Evolutionary conservation across 768 basidiomycete genomes (phyloP).

Genomic region (Chalciporus piperatus): DNA sequence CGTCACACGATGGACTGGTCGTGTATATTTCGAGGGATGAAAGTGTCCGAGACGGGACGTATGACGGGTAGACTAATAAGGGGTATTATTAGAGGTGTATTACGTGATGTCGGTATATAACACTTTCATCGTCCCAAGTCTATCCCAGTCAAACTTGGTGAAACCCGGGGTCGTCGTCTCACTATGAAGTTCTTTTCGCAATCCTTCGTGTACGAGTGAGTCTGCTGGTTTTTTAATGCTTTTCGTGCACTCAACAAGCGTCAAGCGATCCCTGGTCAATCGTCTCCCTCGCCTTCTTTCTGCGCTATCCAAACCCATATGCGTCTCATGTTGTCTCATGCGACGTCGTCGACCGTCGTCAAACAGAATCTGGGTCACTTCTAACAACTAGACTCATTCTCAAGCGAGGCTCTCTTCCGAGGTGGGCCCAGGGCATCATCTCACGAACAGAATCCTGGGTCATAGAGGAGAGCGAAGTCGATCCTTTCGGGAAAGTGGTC

Average conservation of each 20-base stretch:
- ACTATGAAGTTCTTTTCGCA: conserved; percentile 54
- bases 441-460: conserved; percentile 91
- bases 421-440: conserved; percentile 85
- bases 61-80: too few species aligned
- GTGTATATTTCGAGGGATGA: conserved; percentile 45
- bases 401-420: conserved; percentile 86
- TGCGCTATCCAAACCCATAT: conserved; percentile 95
- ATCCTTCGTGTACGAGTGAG: conserved; percentile 57
- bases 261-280: conserved; percentile 89
- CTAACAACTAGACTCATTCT: conserved; percentile 88
- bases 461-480: conserved; percentile 91
- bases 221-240: conserved; percentile 8
- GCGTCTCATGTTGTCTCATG: conserved; percentile 92
- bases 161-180: conserved; percentile 40
- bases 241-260: conserved; percentile 10
- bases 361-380: conserved; percentile 71
- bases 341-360: conserved; percentile 86
- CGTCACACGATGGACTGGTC: conserved; percentile 72
- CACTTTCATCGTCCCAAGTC: too few species aligned
- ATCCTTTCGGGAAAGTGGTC: conserved; percentile 75
- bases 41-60: conserved; percentile 51
- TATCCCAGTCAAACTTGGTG: too few species aligned
- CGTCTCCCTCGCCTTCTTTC: conserved; percentile 88
- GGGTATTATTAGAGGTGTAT: too few species aligned
- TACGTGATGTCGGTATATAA: conserved; percentile 9